These are phyloP conservation scores for Lathyrus sativus DNA, from an alignment of 306 rosid genomes.

Conservation along the genomic window DNA sequence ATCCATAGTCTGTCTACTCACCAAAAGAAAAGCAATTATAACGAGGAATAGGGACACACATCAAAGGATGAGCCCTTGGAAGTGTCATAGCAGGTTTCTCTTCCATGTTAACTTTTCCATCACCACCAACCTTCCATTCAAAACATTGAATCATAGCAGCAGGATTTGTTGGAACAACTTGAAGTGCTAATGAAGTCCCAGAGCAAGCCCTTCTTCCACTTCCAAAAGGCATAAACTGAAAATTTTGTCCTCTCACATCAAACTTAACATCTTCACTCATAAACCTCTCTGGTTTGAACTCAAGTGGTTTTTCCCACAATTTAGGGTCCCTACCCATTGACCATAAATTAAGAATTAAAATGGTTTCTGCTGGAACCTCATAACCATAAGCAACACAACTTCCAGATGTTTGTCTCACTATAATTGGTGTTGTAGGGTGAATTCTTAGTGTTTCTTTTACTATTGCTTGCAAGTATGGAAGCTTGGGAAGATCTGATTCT, in stretches of 20 bases:
- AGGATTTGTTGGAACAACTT: constrained; percentile 16
- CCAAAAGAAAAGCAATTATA: neutral
- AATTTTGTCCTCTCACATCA: constrained; percentile 64
- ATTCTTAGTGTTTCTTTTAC: constrained; percentile 76
- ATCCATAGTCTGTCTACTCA: neutral
- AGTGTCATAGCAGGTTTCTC: constrained; percentile 35
- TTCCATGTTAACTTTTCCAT: constrained; percentile 32
- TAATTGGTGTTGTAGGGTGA: constrained; percentile 62
- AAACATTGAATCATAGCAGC: constrained; percentile 41
- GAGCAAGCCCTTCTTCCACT: constrained; percentile 41
- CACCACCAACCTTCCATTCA: constrained; percentile 38
- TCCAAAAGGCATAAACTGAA: constrained; percentile 67
- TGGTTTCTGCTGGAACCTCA: constrained; percentile 57
- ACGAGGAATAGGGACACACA: constrained; percentile 30
- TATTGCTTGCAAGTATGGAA: constrained; percentile 65
- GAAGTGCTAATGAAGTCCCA: constrained; percentile 38
- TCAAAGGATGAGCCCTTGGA: constrained; percentile 38
- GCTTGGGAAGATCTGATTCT: constrained; percentile 61
- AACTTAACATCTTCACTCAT: constrained; percentile 29
- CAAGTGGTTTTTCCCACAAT: constrained; percentile 62
- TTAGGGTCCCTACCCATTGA: constrained; percentile 68
- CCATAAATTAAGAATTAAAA: constrained; percentile 59
- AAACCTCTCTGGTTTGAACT: constrained; percentile 71
- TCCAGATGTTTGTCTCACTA: constrained; percentile 52
- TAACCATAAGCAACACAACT: constrained; percentile 45